Evolutionary conservation across 805 yeast species (phyloP).

Genomic region (Hanseniaspora nectarophila): DNA sequence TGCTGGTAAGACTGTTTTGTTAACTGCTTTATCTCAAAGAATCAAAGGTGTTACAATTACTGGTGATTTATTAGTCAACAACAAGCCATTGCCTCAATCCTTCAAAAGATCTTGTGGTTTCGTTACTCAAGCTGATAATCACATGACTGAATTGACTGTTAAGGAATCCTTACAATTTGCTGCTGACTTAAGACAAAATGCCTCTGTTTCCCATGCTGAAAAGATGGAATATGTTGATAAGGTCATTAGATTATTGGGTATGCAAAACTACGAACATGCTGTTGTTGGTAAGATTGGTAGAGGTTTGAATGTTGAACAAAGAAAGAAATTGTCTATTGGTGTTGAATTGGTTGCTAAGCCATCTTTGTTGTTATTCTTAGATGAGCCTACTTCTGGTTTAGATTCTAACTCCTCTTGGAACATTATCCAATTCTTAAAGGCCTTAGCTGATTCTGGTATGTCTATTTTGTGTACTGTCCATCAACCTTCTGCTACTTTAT

Average conservation of each 20-base stretch:
- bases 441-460: slow-evolving; percentile 59
- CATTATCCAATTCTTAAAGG: slow-evolving; percentile 52
- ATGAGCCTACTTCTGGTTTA: slow-evolving; percentile 65
- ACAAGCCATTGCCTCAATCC: slow-evolving; percentile 44
- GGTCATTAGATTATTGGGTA: slow-evolving; percentile 52
- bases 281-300: slow-evolving; percentile 65
- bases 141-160: slow-evolving; percentile 55
- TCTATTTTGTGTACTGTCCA: slow-evolving; percentile 67
- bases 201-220: slow-evolving; percentile 41
- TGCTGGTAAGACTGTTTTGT: slow-evolving; percentile 72
- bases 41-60: slow-evolving; percentile 58
- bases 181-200: slow-evolving; percentile 61
- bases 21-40: slow-evolving; percentile 63
- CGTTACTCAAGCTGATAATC: slow-evolving; percentile 73
- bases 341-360: slow-evolving; percentile 65
- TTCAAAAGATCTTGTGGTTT: slow-evolving; percentile 71
- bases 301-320: slow-evolving; percentile 58
- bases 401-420: slow-evolving; percentile 62
- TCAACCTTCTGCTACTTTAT: slow-evolving; percentile 62
- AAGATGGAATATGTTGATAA: slow-evolving; percentile 59
- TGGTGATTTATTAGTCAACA: slow-evolving; percentile 63
- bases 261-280: slow-evolving; percentile 62
- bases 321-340: slow-evolving; percentile 57
- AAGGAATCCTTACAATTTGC: slow-evolving; percentile 64
- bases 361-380: slow-evolving; percentile 47